Conservation (phyloP, 1,284 basidiomycete genomes). For the Hortiboletus rubellus region DNA sequence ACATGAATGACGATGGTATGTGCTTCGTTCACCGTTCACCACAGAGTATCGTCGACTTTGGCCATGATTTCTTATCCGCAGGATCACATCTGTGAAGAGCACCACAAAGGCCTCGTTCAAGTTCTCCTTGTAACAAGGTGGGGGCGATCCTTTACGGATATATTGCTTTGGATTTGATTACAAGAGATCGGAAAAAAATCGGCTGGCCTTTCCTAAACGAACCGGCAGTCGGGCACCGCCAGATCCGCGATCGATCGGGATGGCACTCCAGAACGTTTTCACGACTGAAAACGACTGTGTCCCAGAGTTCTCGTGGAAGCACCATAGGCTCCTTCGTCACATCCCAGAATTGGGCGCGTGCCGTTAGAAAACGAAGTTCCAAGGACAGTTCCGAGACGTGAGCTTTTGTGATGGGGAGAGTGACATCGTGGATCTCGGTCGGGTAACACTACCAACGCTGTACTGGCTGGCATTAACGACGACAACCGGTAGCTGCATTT, state of each 20-base stretch:
- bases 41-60: too few relatives aligned
- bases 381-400: neutral
- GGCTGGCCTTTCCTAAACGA: neutral
- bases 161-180: too few relatives aligned
- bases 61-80: too few relatives aligned
- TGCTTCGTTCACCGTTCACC: too few relatives aligned
- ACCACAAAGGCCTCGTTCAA: too few relatives aligned
- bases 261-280: neutral
- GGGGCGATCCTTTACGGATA: too few relatives aligned
- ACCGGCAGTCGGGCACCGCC: conserved; percentile 42
- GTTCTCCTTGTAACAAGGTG: too few relatives aligned
- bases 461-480: neutral
- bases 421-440: neutral
- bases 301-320: neutral
- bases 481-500: neutral
- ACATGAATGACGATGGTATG: too few relatives aligned
- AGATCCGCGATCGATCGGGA: conserved; percentile 30
- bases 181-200: conserved; percentile 28
- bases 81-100: too few relatives aligned
- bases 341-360: neutral
- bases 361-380: neutral
- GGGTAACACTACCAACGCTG: conserved; percentile 15
- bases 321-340: neutral
- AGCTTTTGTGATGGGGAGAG: neutral
- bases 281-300: neutral